Conservation (phyloP, 495 filamentous ascomycete species). For the Articulospora tetracladia region DNA sequence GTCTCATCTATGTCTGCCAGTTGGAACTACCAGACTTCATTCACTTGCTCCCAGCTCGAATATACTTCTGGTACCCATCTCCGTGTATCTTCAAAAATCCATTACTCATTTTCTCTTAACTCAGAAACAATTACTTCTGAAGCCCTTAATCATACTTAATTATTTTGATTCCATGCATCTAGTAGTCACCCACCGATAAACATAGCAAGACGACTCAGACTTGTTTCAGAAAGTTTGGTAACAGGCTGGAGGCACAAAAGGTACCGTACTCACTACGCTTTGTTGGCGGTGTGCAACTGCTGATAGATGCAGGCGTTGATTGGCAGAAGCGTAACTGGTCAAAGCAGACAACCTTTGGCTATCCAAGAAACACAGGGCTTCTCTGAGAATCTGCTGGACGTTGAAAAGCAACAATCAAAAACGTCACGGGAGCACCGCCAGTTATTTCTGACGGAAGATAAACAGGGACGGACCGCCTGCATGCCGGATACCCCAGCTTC, state of each 20-base stretch:
- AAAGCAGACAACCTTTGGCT: neutral
- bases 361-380: neutral
- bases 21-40: neutral
- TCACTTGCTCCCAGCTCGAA: neutral
- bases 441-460: neutral
- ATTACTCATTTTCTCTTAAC: neutral
- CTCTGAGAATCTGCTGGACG: neutral
- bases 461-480: neutral
- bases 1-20: conserved; percentile 1
- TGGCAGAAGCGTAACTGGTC: neutral
- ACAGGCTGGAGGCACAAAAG: neutral
- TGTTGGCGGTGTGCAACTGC: neutral
- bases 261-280: neutral
- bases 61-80: neutral
- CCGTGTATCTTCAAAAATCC: neutral
- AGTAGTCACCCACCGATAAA: neutral
- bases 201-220: neutral
- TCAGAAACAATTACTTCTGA: neutral
- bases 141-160: neutral
- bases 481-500: neutral
- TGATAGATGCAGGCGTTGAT: neutral
- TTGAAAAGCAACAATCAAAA: neutral
- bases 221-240: neutral
- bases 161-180: neutral
- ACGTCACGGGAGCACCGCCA: neutral